A percentile compares a stretch with the other conserved stretches of the same genome.
Conservation (phyloP, 1,284 basidiomycete species). For the Dichomitus squalens region DNA sequence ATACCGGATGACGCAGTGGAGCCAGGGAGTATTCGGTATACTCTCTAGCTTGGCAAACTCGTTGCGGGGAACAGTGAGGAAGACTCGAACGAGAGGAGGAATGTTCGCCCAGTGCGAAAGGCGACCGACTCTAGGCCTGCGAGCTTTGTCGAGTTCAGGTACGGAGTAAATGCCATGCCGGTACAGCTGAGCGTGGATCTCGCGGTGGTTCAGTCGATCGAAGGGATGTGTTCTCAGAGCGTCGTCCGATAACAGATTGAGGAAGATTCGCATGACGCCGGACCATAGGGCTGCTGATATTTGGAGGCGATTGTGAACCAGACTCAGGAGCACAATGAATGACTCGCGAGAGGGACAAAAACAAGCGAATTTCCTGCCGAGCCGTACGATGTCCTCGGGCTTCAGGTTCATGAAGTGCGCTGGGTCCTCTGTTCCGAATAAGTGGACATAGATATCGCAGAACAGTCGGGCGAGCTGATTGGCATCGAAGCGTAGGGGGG, state of each 20-base stretch:
- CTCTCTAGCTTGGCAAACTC: not conserved
- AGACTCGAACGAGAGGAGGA: constrained; percentile 31
- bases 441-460: constrained; percentile 46
- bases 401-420: constrained; percentile 25
- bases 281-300: constrained; percentile 31
- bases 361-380: too few relatives aligned
- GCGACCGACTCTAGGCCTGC: constrained; percentile 11
- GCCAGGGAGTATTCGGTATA: constrained; percentile 30
- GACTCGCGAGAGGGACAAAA: not conserved
- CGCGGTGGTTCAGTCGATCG: constrained; percentile 37
- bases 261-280: constrained; percentile 34
- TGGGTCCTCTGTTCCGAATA: constrained; percentile 47
- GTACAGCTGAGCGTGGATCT: constrained; percentile 38
- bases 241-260: constrained; percentile 28
- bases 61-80: constrained; percentile 22
- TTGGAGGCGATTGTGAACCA: constrained; percentile 38
- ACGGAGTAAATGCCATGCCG: constrained; percentile 35
- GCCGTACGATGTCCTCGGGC: too few relatives aligned
- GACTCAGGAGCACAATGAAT: constrained; percentile 44
- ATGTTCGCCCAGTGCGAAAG: constrained; percentile 34
- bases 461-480: constrained; percentile 43
- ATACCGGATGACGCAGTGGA: constrained; percentile 35
- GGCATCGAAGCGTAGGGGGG: constrained; percentile 31
- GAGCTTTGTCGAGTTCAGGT: not conserved
- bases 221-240: constrained; percentile 27